A percentile compares a stretch with the other conserved stretches of the same genome.
Evolutionary conservation across 2,329 filamentous ascomycete species (phyloP).

Genomic region (Chaetomium sp.): DNA sequence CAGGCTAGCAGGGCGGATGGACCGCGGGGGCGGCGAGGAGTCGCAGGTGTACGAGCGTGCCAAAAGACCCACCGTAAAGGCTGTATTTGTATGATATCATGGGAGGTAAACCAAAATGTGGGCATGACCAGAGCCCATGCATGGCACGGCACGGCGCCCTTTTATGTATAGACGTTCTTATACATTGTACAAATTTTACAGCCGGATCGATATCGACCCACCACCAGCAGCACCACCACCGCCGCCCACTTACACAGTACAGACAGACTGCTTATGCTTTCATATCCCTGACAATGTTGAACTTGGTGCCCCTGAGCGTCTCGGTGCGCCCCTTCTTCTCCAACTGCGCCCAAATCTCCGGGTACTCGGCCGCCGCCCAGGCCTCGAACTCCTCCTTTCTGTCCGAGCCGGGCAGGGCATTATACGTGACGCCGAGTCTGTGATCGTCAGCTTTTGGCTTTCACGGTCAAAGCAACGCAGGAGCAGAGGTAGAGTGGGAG

Average conservation of each 20-base stretch:
- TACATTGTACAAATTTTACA: slow-evolving; percentile 25
- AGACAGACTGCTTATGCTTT: slow-evolving; percentile 42
- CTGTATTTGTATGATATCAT: slow-evolving; percentile 13
- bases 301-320: slow-evolving; percentile 49
- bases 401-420: slow-evolving; percentile 66
- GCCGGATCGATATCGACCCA: slow-evolving; percentile 1
- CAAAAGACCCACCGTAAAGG: not conserved
- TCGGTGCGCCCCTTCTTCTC: slow-evolving; percentile 54
- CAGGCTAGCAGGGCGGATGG: not conserved
- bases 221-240: not conserved
- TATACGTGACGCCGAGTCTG: slow-evolving; percentile 76
- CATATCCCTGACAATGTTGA: slow-evolving; percentile 53
- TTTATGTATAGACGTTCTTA: slow-evolving; percentile 13
- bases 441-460: slow-evolving; percentile 18
- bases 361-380: slow-evolving; percentile 72
- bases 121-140: not conserved
- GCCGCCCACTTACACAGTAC: not conserved
- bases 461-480: not conserved
- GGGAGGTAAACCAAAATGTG: not conserved
- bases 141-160: not conserved
- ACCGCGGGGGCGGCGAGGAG: no score
- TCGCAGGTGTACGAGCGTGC: not conserved
- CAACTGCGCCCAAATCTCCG: slow-evolving; percentile 68
- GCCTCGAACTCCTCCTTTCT: slow-evolving; percentile 70
- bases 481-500: not conserved